These are phyloP conservation scores for Xylaria intraflava DNA, from an alignment of 495 filamentous ascomycete species.

Conservation along the genomic window DNA sequence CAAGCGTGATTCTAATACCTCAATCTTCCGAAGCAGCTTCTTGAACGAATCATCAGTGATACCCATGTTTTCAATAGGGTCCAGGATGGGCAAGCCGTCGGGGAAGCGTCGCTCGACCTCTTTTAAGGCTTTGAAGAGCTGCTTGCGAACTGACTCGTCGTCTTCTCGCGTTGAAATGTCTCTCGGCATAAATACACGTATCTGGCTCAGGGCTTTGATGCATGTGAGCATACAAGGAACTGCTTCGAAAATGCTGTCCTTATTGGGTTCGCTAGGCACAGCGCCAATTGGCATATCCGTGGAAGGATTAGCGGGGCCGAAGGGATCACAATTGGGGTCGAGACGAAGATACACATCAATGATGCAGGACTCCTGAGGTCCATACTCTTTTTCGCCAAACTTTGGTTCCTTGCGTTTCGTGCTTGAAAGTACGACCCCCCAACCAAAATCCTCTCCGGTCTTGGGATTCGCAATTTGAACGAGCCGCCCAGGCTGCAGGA, in stretches of 20 bases:
- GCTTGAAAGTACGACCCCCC: constrained; percentile 78
- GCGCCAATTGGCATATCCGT: constrained; percentile 30
- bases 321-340: constrained; percentile 27
- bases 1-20: constrained; percentile 89
- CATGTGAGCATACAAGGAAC: constrained; percentile 82
- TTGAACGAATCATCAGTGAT: constrained; percentile 91
- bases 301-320: constrained; percentile 21
- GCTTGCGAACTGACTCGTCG: constrained; percentile 54
- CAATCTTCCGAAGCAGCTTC: constrained; percentile 89
- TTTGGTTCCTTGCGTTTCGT: constrained; percentile 54
- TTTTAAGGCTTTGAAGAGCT: constrained; percentile 48
- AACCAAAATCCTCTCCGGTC: constrained; percentile 69
- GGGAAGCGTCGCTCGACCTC: constrained; percentile 81
- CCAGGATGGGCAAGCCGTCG: constrained; percentile 81
- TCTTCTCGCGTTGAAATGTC: constrained; percentile 58
- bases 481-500: constrained; percentile 72
- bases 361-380: constrained; percentile 66
- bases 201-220: constrained; percentile 66
- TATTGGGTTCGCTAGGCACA: constrained; percentile 40
- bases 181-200: constrained; percentile 72
- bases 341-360: constrained; percentile 78
- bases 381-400: constrained; percentile 53
- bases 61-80: constrained; percentile 91
- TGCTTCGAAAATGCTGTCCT: constrained; percentile 57
- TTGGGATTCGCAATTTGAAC: constrained; percentile 75